Percentiles rank a stretch among this genome's conserved stretches.
Conservation (phyloP, 164 flowering plant genomes). For the Macadamia integrifolia region DNA sequence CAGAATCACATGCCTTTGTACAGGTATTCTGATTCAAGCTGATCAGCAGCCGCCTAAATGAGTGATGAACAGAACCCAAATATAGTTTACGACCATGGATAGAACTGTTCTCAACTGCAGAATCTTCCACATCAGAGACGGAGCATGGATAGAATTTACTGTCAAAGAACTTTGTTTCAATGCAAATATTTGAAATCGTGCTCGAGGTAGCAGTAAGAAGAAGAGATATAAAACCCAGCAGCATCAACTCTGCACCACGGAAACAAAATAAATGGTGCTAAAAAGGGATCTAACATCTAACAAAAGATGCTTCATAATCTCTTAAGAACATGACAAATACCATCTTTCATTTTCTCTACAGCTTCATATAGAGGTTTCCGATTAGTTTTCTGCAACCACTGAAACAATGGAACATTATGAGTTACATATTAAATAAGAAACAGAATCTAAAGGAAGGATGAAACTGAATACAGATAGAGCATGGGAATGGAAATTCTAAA, state of each 20-base stretch:
- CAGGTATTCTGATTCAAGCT: conserved; percentile 53
- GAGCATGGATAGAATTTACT: conserved; percentile 77
- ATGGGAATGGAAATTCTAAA: background rate
- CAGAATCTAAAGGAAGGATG: background rate
- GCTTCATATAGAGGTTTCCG: conserved; percentile 88
- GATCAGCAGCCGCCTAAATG: conserved; percentile 54
- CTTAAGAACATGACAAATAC: conserved; percentile 26
- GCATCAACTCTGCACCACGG: conserved; percentile 78
- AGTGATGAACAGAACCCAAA: conserved; percentile 29
- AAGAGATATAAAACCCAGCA: conserved; percentile 94
- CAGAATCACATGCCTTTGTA: conserved; percentile 51
- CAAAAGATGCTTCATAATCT: background rate
- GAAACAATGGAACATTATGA: conserved; percentile 16
- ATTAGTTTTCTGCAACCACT: conserved; percentile 91
- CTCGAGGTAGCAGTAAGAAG: conserved; percentile 94
- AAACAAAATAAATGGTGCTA: conserved; percentile 12
- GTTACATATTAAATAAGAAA: conserved; percentile 2
- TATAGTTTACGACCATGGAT: conserved; percentile 51
- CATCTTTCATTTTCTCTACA: conserved; percentile 99
- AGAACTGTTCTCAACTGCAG: conserved; percentile 27
- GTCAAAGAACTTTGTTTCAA: conserved; percentile 73
- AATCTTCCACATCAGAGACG: conserved; percentile 49
- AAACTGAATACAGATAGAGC: background rate
- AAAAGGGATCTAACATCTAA: background rate
- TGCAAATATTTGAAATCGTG: conserved; percentile 80